These are phyloP conservation scores for Xylariaceae sp. DNA, from an alignment of 2,329 filamentous ascomycete species.

Conservation along the genomic window DNA sequence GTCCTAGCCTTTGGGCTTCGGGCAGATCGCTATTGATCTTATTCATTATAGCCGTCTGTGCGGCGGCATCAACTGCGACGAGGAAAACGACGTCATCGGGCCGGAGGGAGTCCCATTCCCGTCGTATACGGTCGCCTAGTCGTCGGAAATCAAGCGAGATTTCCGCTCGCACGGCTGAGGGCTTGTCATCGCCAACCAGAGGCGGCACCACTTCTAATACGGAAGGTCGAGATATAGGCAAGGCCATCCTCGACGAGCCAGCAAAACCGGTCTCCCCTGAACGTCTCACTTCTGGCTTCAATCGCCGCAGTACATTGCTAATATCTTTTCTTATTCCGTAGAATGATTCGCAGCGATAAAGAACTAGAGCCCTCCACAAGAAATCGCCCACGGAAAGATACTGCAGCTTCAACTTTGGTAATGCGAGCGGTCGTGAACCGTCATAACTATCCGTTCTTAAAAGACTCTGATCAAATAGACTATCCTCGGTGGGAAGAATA, in stretches of 20 bases:
- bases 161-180: slow-evolving; percentile 82
- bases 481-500: slow-evolving; percentile 77
- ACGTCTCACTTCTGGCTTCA: slow-evolving; percentile 64
- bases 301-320: slow-evolving; percentile 71
- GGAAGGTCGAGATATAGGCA: slow-evolving; percentile 78
- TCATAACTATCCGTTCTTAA: slow-evolving; percentile 82
- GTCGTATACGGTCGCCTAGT: slow-evolving; percentile 68
- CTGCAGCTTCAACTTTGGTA: slow-evolving; percentile 93
- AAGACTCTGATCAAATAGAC: slow-evolving; percentile 74
- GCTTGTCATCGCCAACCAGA: slow-evolving; percentile 75
- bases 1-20: slow-evolving; percentile 58
- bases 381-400: slow-evolving; percentile 95
- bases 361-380: slow-evolving; percentile 85
- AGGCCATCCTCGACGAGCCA: slow-evolving; percentile 86
- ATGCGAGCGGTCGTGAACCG: slow-evolving; percentile 77
- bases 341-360: slow-evolving; percentile 88
- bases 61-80: slow-evolving; percentile 64
- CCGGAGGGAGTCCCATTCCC: slow-evolving; percentile 85
- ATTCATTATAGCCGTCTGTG: slow-evolving; percentile 51
- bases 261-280: slow-evolving; percentile 69
- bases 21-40: slow-evolving; percentile 43
- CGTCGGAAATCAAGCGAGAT: slow-evolving; percentile 78
- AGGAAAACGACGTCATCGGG: slow-evolving; percentile 89
- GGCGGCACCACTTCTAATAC: slow-evolving; percentile 83
- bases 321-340: slow-evolving; percentile 92